Base-by-base conservation (phyloP, 257 asterid species). In the Solanum chmielewskii region DNA sequence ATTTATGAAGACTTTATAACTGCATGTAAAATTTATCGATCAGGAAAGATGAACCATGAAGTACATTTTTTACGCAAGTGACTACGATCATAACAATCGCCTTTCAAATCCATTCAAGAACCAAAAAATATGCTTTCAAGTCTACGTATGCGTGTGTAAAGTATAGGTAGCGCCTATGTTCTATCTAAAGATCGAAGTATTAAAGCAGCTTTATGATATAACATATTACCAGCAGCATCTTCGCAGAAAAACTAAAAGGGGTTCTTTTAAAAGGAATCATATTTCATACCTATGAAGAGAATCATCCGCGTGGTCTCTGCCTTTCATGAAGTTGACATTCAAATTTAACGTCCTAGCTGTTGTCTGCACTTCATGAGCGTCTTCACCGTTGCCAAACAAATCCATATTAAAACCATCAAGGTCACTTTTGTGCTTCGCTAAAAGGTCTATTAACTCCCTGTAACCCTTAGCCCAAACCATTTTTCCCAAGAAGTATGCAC, bases 401-500 rank as follows among this genome's bases (percentile, higher is more conserved):
- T 97, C 99, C 91, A 97, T 89, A 91, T 96, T 94, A 93, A 97
- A 97, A 86, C 98, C 99, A 41, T 92, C 94, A 23, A 97, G 98
- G 84, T 95, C 96, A 16, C 89, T 94, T 86, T 93, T 93, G 87
- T 93, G 97, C 93, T 92, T 96, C 77, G 95, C 91, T 85, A 97
- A 89, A 89, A 97, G 91, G 89, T 97, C 98, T 87, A 96, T 94
- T 91, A 97, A 89, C 93, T 97, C 99, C 90, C 90, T 94, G 71
- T 97, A 96, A 85, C 99, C 99, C 92, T 97, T 97, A 16, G 99
- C 99, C 99, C 99, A 97, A 66, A 97, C 99, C 99, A 97, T 94
- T 96, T 97, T 97, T 87, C 99, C 99, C 68, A 96, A 85, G 92
- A 97, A 96, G 91, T 97, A 97, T 73, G 99, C 99, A 88, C 99